A percentile compares a stretch with the other conserved stretches of the same genome.
phyloP scores from a whole-genome alignment of 78 protist species.

The Isochrysis galbana region DNA sequence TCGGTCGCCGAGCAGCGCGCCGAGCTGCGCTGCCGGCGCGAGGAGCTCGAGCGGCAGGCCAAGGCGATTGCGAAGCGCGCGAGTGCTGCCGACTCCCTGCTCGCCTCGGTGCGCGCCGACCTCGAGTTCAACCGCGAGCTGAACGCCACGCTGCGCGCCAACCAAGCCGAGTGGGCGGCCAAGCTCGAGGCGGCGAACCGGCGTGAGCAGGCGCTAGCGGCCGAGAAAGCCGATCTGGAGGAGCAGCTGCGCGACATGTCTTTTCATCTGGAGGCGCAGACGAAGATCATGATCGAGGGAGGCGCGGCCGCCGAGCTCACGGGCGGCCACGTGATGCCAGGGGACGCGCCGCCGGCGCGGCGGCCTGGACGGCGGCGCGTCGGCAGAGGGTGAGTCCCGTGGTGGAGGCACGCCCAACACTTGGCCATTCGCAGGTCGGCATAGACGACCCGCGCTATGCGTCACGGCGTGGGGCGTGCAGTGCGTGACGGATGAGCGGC shows the following conservation, averaged over 20 bases:
- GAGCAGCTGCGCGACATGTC: slow-evolving; percentile 32
- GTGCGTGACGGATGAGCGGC: too few relatives aligned
- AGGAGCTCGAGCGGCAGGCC: not conserved
- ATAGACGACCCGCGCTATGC: too few relatives aligned
- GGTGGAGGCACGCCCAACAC: too few relatives aligned
- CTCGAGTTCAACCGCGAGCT: not conserved
- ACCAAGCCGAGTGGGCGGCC: not conserved
- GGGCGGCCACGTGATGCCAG: not conserved
- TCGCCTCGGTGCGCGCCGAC: not conserved
- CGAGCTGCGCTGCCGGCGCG: not conserved
- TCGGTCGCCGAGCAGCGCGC: not conserved
- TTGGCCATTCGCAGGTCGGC: too few relatives aligned
- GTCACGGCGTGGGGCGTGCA: too few relatives aligned
- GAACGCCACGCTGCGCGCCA: not conserved
- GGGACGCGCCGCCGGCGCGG: not conserved
- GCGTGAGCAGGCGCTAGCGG: not conserved
- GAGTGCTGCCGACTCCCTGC: not conserved
- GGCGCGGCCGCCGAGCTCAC: not conserved
- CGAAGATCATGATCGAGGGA: not conserved
- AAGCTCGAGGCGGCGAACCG: not conserved
- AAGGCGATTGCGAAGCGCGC: not conserved
- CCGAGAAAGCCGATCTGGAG: not conserved
- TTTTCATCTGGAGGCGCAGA: slow-evolving; percentile 13
- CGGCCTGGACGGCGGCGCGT: not conserved
- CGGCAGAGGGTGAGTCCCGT: not conserved